Evolutionary conservation across 495 filamentous ascomycete species (phyloP).

Genomic region (Trichoderma orchidacearum): DNA sequence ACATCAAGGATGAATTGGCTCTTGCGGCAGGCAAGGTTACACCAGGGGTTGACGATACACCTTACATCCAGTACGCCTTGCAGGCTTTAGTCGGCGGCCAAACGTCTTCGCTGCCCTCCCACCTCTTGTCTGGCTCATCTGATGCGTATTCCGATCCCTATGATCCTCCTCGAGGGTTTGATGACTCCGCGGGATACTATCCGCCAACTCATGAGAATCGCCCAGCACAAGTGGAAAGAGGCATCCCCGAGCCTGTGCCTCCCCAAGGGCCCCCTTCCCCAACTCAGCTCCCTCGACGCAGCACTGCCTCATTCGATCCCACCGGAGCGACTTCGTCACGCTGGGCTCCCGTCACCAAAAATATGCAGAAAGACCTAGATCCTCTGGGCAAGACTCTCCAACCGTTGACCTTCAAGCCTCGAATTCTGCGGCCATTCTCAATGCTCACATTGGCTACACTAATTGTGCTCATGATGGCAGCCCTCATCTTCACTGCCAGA

Average conservation of each 20-base stretch:
- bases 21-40: constrained; percentile 29
- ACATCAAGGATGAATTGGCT: constrained; percentile 29
- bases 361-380: constrained; percentile 3
- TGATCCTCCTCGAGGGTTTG: neutral
- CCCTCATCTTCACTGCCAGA: constrained; percentile 57
- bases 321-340: neutral
- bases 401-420: constrained; percentile 49
- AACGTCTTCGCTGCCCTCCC: neutral
- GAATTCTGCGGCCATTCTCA: constrained; percentile 47
- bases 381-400: constrained; percentile 15
- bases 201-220: neutral
- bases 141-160: constrained; percentile 6
- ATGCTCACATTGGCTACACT: constrained; percentile 43
- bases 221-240: too few species aligned
- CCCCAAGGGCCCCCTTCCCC: neutral
- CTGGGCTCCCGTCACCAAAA: neutral
- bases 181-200: neutral
- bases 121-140: constrained; percentile 9
- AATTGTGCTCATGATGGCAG: constrained; percentile 57
- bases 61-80: constrained; percentile 33
- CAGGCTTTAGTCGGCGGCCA: constrained; percentile 18
- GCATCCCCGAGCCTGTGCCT: too few species aligned
- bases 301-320: neutral
- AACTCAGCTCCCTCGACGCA: neutral
- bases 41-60: constrained; percentile 32